A percentile compares a stretch with the other conserved stretches of the same genome.
These are phyloP conservation scores for Exserohilum turcica DNA, from an alignment of 2,329 filamentous ascomycete genomes.

Conservation along the genomic window DNA sequence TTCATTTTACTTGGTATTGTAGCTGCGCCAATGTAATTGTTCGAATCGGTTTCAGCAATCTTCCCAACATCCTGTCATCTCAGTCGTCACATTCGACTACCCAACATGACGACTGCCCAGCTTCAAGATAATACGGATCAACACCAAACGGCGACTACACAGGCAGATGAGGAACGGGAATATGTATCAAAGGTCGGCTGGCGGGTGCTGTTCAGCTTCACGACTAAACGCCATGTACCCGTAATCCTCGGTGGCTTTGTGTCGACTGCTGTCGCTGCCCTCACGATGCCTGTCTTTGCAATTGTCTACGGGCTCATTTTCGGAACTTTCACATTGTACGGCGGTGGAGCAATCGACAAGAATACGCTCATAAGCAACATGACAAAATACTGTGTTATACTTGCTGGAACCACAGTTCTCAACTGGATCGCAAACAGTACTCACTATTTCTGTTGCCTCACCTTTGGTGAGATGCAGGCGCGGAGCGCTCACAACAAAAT, in stretches of 20 bases:
- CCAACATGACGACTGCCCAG: conserved; percentile 22
- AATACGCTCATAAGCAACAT: conserved; percentile 61
- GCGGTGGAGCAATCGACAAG: conserved; percentile 57
- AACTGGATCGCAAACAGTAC: conserved; percentile 70
- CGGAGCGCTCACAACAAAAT: conserved; percentile 66
- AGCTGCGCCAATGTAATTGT: conserved; percentile 3
- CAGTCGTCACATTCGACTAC: background rate
- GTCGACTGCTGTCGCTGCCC: conserved; percentile 64
- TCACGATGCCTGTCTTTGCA: conserved; percentile 67
- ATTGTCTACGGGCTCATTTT: conserved; percentile 78
- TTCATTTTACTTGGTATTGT: conserved; percentile 16
- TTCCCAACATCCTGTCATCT: background rate
- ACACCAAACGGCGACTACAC: conserved; percentile 15
- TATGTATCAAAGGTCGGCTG: conserved; percentile 46
- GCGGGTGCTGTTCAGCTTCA: conserved; percentile 73
- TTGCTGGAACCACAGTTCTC: conserved; percentile 66
- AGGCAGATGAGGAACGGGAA: conserved; percentile 28
- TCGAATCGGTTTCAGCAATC: conserved; percentile 4
- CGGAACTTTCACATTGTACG: conserved; percentile 70
- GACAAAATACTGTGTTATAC: conserved; percentile 64
- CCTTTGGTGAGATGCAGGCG: conserved; percentile 82
- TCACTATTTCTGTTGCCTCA: conserved; percentile 73
- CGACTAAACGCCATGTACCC: conserved; percentile 62
- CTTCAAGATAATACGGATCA: conserved; percentile 17
- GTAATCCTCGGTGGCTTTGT: conserved; percentile 61